Evolutionary conservation across 2,329 filamentous ascomycete species (phyloP), one percentile per base, ranked within the genome.

Genomic region (Microsporum audouinii): DNA sequence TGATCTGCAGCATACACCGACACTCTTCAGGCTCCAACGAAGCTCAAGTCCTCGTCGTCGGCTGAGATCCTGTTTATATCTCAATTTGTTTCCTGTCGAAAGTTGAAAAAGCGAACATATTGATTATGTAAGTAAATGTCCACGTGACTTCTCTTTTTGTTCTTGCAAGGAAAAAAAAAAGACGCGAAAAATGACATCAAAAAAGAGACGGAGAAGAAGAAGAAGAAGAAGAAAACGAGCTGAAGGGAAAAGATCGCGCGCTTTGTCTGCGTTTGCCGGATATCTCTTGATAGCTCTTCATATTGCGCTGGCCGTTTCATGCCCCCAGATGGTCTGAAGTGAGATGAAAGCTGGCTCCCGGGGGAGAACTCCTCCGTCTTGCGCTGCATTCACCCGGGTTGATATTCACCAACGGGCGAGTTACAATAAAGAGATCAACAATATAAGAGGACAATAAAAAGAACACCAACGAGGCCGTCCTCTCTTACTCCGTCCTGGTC

Each of bases 351-450:
- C 51, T 55, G 51, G 29, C 31, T 34, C 51, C 33, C 12, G 51
- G 33, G 51, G 12, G 27, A 55, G 49, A 55, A 29, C 7, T 10
- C 51, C 31, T 61, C 63, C 66, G 61, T 58, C 47, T 61, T 51
- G 45, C 62, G 63, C 47, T 62, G 63, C 61, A 58, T 62, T 49
- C 59, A 60, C 64, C 49, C 56, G 51, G 51, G 31, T 55, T 36
- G 27, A 36, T 36, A 31, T 55, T 55, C 51, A 23, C 51, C 31
- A 29, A 36, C 31, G 31, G 17, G 27, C 51, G 23, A 36, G 51
- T 5, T 23, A 5, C n/a, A 23, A 55, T 31, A 23, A 38, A 55
- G 31, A 38, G 39, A 43, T 23, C 17, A 47, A 5, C 3, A 39
- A 10, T 39, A 39, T 1, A 29, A 31, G 51, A 36, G 51, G 31